These are phyloP conservation scores for Urochloa ruziziensis DNA, from an alignment of 176 grass and related monocot genomes.

Conservation along the genomic window DNA sequence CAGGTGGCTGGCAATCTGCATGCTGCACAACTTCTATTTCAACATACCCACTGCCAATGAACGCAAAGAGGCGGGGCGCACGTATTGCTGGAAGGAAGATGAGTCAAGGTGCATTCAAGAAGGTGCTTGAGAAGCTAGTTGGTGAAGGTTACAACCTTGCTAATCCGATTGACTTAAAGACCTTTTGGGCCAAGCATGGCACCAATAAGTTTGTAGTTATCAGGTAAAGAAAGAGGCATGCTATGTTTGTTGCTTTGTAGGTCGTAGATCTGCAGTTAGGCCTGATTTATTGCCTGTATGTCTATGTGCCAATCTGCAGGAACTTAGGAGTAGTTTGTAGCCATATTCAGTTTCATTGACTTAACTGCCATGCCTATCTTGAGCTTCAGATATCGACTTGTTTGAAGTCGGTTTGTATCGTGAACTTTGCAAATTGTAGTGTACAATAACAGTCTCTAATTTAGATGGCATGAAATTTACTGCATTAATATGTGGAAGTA, in stretches of 20 bases:
- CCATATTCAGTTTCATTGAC: constrained; percentile 32
- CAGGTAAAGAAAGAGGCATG: constrained; percentile 43
- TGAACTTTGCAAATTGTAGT: constrained; percentile 43
- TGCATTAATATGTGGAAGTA: background rate
- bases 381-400: constrained; percentile 18
- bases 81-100: constrained; percentile 92
- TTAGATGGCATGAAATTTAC: constrained; percentile 41
- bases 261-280: constrained; percentile 17
- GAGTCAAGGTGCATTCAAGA: constrained; percentile 94
- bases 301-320: constrained; percentile 31
- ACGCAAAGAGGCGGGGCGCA: constrained; percentile 54
- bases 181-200: constrained; percentile 91
- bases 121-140: constrained; percentile 81
- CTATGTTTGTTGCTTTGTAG: constrained; percentile 26
- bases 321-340: constrained; percentile 43
- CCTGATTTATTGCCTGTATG: constrained; percentile 37
- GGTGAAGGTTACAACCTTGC: constrained; percentile 86
- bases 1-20: constrained; percentile 87
- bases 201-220: constrained; percentile 94
- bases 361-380: constrained; percentile 29
- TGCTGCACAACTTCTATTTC: constrained; percentile 95
- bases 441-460: constrained; percentile 40
- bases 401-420: constrained; percentile 31
- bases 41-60: constrained; percentile 79
- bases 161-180: constrained; percentile 85